Evolutionary conservation across 257 asterid genomes (phyloP).

Genomic region (Primulina tabacum): DNA sequence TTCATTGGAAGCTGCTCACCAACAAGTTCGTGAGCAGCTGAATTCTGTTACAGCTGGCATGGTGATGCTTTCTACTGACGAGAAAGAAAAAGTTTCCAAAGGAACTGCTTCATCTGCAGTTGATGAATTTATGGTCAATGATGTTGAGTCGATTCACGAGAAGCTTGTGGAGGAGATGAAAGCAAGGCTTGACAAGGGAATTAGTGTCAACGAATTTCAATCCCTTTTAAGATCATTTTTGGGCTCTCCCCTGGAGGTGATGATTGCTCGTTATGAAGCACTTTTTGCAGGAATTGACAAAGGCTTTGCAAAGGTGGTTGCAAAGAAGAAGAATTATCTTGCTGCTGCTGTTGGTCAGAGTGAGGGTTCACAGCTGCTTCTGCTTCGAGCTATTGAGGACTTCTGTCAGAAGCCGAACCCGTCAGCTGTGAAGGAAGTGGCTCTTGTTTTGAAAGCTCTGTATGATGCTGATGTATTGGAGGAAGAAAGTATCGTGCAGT

Average conservation of each 20-base stretch:
- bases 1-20: constrained; percentile 62
- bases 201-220: constrained; percentile 32
- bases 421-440: constrained; percentile 62
- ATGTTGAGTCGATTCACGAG: constrained; percentile 29
- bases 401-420: constrained; percentile 53
- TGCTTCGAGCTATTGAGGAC: constrained; percentile 48
- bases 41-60: constrained; percentile 62
- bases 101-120: constrained; percentile 22
- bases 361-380: constrained; percentile 46
- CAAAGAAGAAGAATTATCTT: constrained; percentile 46
- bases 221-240: constrained; percentile 43
- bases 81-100: constrained; percentile 40
- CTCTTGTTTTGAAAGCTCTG: constrained; percentile 50
- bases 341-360: constrained; percentile 40
- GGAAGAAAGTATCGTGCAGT: constrained; percentile 53
- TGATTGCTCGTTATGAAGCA: constrained; percentile 48
- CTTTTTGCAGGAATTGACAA: constrained; percentile 55
- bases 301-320: constrained; percentile 54
- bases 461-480: constrained; percentile 59
- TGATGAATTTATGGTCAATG: constrained; percentile 11
- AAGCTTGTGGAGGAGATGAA: constrained; percentile 27
- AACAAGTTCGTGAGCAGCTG: constrained; percentile 54
- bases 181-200: too few relatives aligned
- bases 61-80: constrained; percentile 60
- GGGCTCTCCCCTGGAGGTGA: constrained; percentile 38